A percentile compares a stretch with the other conserved stretches of the same genome.
phyloP scores from a whole-genome alignment of 2,329 filamentous ascomycete genomes.

The Aaosphaeria arxii region DNA sequence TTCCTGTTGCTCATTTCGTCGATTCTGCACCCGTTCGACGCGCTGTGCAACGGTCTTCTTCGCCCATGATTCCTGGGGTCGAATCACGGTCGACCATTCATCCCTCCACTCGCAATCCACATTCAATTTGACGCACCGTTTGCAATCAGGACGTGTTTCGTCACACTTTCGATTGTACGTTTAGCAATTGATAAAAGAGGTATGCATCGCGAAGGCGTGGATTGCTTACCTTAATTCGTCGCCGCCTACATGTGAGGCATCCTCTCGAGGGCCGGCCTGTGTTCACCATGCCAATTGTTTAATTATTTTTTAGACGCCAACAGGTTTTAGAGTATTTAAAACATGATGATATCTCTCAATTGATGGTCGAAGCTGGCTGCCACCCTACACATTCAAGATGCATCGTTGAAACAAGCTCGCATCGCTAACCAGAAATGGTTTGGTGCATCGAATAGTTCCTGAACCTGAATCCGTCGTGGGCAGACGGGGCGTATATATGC shows the following conservation, averaged over 20 bases:
- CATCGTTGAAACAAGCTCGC: no score
- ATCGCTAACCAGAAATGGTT: no score
- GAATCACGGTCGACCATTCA: not conserved
- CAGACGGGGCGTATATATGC: no score
- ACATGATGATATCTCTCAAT: no score
- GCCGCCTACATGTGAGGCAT: not conserved
- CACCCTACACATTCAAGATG: no score
- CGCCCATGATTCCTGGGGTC: not conserved
- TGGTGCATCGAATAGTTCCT: no score
- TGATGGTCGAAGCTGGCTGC: no score
- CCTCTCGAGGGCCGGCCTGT: not conserved
- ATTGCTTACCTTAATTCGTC: not conserved
- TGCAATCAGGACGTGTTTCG: not conserved
- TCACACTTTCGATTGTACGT: not conserved
- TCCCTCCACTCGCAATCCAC: not conserved
- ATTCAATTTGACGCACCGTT: not conserved
- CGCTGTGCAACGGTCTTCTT: not conserved
- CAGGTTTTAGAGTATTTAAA: no score
- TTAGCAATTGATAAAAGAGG: not conserved
- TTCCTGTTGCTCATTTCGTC: not conserved
- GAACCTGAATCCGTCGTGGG: no score
- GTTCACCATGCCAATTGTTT: not conserved
- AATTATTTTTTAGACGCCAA: not conserved
- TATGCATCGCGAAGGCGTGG: not conserved
- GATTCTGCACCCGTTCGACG: not conserved